These are phyloP conservation scores for Russula earlei DNA, from an alignment of 768 basidiomycete species.

Conservation along the genomic window DNA sequence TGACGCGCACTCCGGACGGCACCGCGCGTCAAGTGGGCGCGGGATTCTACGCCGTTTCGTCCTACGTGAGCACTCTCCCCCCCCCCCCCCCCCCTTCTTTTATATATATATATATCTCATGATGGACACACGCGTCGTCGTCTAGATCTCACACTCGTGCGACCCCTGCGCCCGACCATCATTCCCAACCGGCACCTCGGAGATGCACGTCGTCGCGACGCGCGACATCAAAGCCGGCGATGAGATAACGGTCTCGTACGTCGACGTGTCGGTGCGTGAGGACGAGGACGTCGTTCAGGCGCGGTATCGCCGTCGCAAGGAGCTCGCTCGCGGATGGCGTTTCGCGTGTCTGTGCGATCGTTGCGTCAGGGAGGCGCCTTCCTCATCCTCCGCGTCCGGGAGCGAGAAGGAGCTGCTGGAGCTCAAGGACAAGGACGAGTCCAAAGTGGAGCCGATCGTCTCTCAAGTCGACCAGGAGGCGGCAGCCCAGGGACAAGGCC, in stretches of 20 bases:
- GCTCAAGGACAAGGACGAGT: constrained; percentile 35
- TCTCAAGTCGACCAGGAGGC: constrained; percentile 9
- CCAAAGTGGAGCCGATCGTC: constrained; percentile 35
- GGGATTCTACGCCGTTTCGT: constrained; percentile 67
- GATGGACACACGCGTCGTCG: neutral
- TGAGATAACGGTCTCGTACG: constrained; percentile 65
- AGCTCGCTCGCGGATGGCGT: constrained; percentile 74
- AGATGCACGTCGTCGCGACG: constrained; percentile 61
- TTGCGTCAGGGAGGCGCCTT: constrained; percentile 46
- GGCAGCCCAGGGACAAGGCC: neutral
- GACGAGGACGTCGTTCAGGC: constrained; percentile 47
- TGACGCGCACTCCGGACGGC: constrained; percentile 68
- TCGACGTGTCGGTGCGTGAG: constrained; percentile 50
- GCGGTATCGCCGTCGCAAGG: constrained; percentile 54
- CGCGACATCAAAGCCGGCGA: constrained; percentile 66
- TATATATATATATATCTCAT: neutral
- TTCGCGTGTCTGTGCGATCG: constrained; percentile 67
- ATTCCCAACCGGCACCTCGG: constrained; percentile 56
- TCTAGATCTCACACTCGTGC: constrained; percentile 63
- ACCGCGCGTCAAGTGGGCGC: constrained; percentile 68
- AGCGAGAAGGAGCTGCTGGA: too few relatives aligned
- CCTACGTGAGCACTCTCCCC: constrained; percentile 41
- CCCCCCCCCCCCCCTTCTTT: neutral
- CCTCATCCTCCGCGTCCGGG: constrained; percentile 15
- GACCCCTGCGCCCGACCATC: constrained; percentile 54